Base-by-base conservation (phyloP, 2,329 filamentous ascomycete genomes). In the Coniella vitis region DNA sequence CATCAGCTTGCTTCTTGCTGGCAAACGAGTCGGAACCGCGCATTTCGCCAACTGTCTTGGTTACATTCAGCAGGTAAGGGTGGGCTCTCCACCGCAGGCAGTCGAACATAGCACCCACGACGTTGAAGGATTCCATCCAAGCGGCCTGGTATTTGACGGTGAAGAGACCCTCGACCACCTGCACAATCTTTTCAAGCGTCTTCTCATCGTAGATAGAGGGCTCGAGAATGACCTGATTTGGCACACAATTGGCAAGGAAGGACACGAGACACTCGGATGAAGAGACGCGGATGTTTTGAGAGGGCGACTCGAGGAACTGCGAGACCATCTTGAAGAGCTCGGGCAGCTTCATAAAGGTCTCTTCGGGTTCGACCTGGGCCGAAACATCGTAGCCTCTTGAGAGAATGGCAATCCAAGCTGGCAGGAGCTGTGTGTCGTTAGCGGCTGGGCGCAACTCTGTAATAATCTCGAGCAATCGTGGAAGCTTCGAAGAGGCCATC, bases 181-280 rank as follows among this genome's bases (percentile, higher is more conserved):
- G 85, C 12, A 87, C 83, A 19, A 98, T 67, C 63, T 90, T 91
- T 61, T 90, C 87, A 9, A 97, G 68, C 0, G 83, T 78, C 69
- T 95, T 95, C 66, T 97, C 90, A 58, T 97, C 91, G 64, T 87
- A 95, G 40, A 95, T 79, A 2, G 90, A 95, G 20, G 90, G 90
- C 56, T 96, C 88, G 7, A 95, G 68, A 32, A 98, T 82, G 39
- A 90, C 87, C 57, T 80, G 83, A 44, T 84, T 76, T 1, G 93
- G 93, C 25, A 98, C 76, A 61, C 93, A 94, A 63, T 93, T 96
- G 56, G 83, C 86, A 61, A 95, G 76, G 63, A 98, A 93, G 1
- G 91, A 96, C 48, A 96, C 86, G 52, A 98, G 70, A 64, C 93
- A 96, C 65, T 98, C 91, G 0, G 93, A 94, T 4, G 93, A 89